Evolutionary conservation across 1,284 basidiomycete species (phyloP), one percentile per base, ranked within the genome.

Genomic region (Sanguinoderma infundibulare): DNA sequence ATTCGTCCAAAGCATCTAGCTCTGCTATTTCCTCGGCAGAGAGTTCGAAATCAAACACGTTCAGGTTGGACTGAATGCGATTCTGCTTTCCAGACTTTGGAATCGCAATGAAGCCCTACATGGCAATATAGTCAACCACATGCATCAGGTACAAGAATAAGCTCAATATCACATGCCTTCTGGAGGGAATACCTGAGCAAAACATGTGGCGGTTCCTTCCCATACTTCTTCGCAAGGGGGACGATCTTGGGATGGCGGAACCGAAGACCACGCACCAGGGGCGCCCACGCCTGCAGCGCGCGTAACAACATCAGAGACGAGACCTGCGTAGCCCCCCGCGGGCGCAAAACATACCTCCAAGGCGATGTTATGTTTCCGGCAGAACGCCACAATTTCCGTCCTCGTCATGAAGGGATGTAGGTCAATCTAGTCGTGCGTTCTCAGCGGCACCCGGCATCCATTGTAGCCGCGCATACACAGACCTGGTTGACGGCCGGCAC

Each of bases 121-220:
- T 42, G 20, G 30, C 46, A 20, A 5, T n/a, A 9, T n/a, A 32
- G 46, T 26, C 34, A 35, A n/a, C 38, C 38, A 39, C 4, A 17
- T 5, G 8, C 5, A 4, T 32, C 49, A 15, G 49, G 0, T 17
- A 15, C 8, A n/a, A 10, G 10, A n/a, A 51, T 26, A 26, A 5
- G 20, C 6, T 6, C 30, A 15, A 35, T 10, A 26, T 24, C 14
- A 64, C 78, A 53, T 69, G 89, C 90, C 86, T 91, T 84, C 81
- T 91, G 92, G n/a, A 95, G 73, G 14, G 86, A 89, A 78, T 89
- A 94, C 17, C 91, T 80, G 36, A 94, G 77, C 47, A 94, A 78
- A 46, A 95, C 77, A 69, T 94, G 91, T 1, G 88, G 84, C 15
- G 85, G 79, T 15, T 81, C 76, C 70, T 88, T 92, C 35, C 74